Evolutionary conservation across 257 asterid species (phyloP).

Genomic region (Plantago major): DNA sequence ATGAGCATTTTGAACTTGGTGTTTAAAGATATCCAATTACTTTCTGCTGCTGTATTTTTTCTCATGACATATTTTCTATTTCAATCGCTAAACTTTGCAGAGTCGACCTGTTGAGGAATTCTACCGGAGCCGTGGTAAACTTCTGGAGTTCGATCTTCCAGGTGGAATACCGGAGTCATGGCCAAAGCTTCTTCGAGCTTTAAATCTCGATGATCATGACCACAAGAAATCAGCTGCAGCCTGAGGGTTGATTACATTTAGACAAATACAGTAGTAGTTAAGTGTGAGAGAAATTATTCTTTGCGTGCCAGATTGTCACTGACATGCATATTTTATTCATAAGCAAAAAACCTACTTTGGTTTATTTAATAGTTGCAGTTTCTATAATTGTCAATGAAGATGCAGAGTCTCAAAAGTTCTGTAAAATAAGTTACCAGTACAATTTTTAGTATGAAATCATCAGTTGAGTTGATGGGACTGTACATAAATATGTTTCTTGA

Average conservation of each 20-base stretch:
- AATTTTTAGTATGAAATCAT: no score
- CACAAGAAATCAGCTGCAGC: constrained; percentile 70
- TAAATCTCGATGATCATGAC: constrained; percentile 65
- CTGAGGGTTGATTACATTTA: constrained; percentile 23
- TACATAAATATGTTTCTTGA: no score
- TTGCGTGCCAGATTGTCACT: constrained; percentile 33
- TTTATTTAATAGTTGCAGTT: neutral
- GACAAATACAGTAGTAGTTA: constrained; percentile 19
- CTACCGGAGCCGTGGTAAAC: constrained; percentile 64
- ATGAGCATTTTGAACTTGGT: no score
- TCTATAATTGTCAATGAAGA: no score
- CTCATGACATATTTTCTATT: neutral
- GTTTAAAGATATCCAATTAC: no score
- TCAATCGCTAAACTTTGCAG: constrained; percentile 31
- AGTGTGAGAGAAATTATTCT: constrained; percentile 41
- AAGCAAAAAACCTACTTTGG: neutral
- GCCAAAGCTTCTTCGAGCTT: constrained; percentile 76
- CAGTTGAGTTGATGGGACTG: no score
- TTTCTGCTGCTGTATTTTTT: neutral
- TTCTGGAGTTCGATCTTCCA: constrained; percentile 86
- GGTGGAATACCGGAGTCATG: constrained; percentile 96
- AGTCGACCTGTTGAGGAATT: constrained; percentile 85
- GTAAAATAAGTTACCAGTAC: no score
- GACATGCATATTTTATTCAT: constrained; percentile 26
- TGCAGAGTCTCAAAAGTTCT: no score